Evolutionary conservation across 768 basidiomycete genomes (phyloP).

Genomic region (Auriscalpium orientale): DNA sequence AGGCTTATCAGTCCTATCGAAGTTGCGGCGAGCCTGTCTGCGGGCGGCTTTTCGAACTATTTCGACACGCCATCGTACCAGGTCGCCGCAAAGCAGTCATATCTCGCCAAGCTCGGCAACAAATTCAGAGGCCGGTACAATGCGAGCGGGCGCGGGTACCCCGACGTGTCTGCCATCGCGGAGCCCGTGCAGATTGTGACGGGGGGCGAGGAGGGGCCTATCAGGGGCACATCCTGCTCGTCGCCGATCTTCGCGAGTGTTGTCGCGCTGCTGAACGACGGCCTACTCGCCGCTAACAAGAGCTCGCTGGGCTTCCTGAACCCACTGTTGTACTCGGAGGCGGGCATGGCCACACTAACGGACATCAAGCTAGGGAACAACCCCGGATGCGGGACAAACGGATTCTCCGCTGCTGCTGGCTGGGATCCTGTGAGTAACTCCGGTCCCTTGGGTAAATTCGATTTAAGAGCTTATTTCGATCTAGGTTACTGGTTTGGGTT

Average conservation of each 20-base stretch:
- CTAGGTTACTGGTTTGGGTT: conserved; percentile 48
- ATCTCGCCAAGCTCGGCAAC: conserved; percentile 2
- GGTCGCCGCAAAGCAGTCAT: conserved; percentile 1
- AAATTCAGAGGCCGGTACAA: conserved; percentile 1
- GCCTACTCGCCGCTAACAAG: conserved; percentile 12
- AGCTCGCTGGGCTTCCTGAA: not conserved
- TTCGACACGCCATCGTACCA: conserved; percentile 12
- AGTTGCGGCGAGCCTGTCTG: conserved; percentile 6
- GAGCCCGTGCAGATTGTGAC: conserved; percentile 4
- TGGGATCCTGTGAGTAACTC: conserved; percentile 24
- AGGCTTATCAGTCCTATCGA: conserved; percentile 4
- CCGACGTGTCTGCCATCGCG: conserved; percentile 13
- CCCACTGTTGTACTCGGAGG: conserved; percentile 13
- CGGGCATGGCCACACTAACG: not conserved
- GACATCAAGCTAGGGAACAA: conserved; percentile 8
- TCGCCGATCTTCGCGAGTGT: conserved; percentile 13
- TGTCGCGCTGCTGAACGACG: conserved; percentile 17
- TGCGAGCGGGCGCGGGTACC: conserved; percentile 3
- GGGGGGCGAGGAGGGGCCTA: not conserved
- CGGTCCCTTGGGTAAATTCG: not conserved
- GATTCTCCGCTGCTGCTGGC: conserved; percentile 22
- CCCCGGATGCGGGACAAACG: conserved; percentile 24
- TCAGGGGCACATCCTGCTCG: conserved; percentile 1
- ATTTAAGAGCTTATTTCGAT: not conserved
- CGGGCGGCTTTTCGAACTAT: conserved; percentile 16